phyloP scores from a whole-genome alignment of 805 yeast genomes.

The Tetrapisispora arboricola region DNA sequence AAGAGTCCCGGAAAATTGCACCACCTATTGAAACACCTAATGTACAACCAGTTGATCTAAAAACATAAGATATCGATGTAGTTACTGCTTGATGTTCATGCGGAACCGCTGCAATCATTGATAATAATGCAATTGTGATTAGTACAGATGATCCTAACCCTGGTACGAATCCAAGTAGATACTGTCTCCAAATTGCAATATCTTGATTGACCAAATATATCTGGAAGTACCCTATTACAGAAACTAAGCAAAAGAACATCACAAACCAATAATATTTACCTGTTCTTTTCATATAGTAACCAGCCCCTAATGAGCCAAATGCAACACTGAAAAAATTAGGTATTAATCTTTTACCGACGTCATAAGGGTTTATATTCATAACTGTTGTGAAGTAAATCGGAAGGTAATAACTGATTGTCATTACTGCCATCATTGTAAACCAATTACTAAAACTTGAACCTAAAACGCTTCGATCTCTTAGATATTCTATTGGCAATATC shows the following conservation, averaged over 20 bases:
- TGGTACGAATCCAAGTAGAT: conserved; percentile 36
- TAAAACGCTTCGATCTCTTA: conserved; percentile 47
- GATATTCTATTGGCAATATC: conserved; percentile 47
- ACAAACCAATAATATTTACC: conserved; percentile 48
- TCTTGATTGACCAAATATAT: conserved; percentile 18
- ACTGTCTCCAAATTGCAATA: conserved; percentile 35
- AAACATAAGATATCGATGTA: conserved; percentile 83
- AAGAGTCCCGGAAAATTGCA: conserved; percentile 45
- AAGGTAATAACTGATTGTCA: conserved; percentile 41
- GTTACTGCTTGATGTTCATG: conserved; percentile 65
- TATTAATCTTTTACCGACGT: conserved; percentile 48
- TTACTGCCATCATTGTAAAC: conserved; percentile 34
- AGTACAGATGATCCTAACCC: conserved; percentile 48
- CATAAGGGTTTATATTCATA: conserved; percentile 40
- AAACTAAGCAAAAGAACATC: conserved; percentile 14
- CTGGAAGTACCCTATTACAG: conserved; percentile 2
- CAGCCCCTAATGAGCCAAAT: conserved; percentile 52
- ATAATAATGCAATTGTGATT: conserved; percentile 42
- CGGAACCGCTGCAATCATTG: conserved; percentile 67
- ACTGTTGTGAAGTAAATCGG: conserved; percentile 56
- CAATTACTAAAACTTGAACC: conserved; percentile 39
- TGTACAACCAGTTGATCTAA: conserved; percentile 80
- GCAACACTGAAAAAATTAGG: conserved; percentile 55
- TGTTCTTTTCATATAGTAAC: conserved; percentile 51
- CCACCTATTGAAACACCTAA: conserved; percentile 65